Conservation (phyloP, 441 rosid species). For the Erodium moschatum region DNA sequence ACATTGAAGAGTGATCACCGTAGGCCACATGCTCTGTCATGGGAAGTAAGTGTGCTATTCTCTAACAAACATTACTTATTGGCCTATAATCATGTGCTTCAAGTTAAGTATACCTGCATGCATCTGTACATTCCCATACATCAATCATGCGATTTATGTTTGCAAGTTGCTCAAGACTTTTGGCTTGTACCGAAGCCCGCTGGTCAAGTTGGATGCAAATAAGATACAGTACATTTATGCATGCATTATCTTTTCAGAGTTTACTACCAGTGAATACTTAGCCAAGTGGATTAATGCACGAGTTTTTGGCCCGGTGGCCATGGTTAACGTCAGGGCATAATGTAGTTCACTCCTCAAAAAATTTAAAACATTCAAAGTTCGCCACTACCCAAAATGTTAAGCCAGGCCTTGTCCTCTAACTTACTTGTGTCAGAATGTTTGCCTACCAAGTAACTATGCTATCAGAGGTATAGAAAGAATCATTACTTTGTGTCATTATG, state of each 20-base stretch:
- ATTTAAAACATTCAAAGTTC: not conserved
- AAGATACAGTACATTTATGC: not conserved
- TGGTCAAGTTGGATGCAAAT: not conserved
- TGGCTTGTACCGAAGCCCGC: not conserved
- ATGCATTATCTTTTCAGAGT: not conserved
- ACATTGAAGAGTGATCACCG: constrained; percentile 58
- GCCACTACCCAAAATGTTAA: not conserved
- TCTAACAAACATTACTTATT: constrained; percentile 10
- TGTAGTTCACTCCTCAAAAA: not conserved
- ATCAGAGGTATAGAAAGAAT: not conserved
- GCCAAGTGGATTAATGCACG: not conserved
- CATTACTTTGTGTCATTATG: not conserved
- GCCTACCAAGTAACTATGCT: not conserved
- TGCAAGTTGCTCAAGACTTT: not conserved
- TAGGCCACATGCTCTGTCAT: constrained; percentile 78
- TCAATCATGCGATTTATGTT: not conserved
- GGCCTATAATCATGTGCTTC: not conserved
- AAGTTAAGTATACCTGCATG: not conserved
- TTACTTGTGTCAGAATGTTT: not conserved
- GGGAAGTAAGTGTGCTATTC: constrained; percentile 53
- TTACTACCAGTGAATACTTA: not conserved
- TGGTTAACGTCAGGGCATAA: not conserved
- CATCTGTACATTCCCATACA: not conserved
- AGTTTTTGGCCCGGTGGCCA: not conserved
- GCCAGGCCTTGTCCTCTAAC: not conserved